Conservation (phyloP, 208 protist genomes). For the Angomonas desouzai region DNA sequence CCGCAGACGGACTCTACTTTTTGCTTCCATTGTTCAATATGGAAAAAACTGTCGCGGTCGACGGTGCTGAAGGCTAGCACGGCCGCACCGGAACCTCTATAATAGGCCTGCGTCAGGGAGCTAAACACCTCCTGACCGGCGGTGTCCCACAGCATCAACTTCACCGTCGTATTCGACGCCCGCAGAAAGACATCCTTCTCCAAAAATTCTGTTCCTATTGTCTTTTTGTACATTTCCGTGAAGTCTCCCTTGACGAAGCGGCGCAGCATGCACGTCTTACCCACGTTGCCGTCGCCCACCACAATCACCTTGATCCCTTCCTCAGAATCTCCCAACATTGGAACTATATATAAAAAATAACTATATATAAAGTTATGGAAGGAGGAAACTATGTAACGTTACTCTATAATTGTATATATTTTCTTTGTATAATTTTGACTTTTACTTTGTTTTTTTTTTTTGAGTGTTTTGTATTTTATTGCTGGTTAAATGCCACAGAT, state of each 20-base stretch:
- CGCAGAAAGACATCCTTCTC: constrained; percentile 86
- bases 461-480: not conserved
- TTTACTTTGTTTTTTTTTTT: constrained; percentile 14
- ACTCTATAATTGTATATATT: too few species aligned
- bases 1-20: constrained; percentile 84
- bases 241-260: constrained; percentile 91
- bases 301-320: constrained; percentile 94
- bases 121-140: constrained; percentile 93
- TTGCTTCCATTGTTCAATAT: constrained; percentile 81
- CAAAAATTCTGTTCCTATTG: constrained; percentile 91
- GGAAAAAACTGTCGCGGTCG: constrained; percentile 84
- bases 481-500: too few species aligned
- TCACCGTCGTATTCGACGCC: constrained; percentile 53
- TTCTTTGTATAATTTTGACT: too few species aligned
- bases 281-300: constrained; percentile 92
- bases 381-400: too few species aligned
- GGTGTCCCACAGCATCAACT: constrained; percentile 95
- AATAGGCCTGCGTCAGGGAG: constrained; percentile 90
- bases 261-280: constrained; percentile 93
- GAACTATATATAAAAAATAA: constrained; percentile 15
- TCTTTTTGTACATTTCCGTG: constrained; percentile 90
- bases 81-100: constrained; percentile 82
- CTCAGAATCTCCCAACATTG: constrained; percentile 47
- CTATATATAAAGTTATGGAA: too few species aligned
- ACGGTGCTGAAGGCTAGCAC: constrained; percentile 90